These are phyloP conservation scores for Scutellaria baicalensis DNA, from an alignment of 257 asterid genomes.

Conservation along the genomic window DNA sequence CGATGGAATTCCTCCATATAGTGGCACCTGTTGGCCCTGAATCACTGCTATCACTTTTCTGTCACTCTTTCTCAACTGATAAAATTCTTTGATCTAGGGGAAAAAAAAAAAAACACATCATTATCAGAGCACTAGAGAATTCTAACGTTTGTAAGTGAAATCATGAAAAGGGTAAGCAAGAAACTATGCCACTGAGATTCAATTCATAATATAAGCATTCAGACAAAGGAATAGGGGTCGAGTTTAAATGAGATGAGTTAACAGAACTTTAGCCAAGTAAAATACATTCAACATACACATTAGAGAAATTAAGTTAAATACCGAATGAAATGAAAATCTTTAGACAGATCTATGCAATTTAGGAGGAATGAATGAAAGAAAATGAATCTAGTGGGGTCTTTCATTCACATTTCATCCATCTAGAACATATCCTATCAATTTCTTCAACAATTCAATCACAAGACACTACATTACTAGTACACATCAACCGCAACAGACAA, in stretches of 20 bases:
- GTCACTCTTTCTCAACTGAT: conserved; percentile 61
- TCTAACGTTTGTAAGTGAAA: background rate
- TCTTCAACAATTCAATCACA: too few species aligned
- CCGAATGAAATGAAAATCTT: too few species aligned
- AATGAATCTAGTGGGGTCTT: too few species aligned
- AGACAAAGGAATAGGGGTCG: background rate
- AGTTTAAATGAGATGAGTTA: background rate
- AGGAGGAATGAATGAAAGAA: too few species aligned
- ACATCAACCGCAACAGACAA: too few species aligned
- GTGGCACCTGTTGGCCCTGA: conserved; percentile 73
- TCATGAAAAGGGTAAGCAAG: background rate
- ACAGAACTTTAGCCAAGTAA: background rate
- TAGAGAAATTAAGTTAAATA: too few species aligned
- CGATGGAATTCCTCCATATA: conserved; percentile 71
- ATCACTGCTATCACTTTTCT: conserved; percentile 42
- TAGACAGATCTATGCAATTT: too few species aligned
- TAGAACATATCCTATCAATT: too few species aligned
- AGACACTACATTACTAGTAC: too few species aligned
- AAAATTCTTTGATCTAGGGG: conserved; percentile 63
- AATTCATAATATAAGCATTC: background rate
- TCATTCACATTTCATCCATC: too few species aligned
- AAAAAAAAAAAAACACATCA: background rate
- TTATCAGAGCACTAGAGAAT: background rate
- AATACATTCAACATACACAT: too few species aligned
- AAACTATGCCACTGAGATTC: background rate